Evolutionary conservation across 257 asterid species (phyloP), one percentile per base, ranked within the genome.

Genomic region (Solanum phureja): DNA sequence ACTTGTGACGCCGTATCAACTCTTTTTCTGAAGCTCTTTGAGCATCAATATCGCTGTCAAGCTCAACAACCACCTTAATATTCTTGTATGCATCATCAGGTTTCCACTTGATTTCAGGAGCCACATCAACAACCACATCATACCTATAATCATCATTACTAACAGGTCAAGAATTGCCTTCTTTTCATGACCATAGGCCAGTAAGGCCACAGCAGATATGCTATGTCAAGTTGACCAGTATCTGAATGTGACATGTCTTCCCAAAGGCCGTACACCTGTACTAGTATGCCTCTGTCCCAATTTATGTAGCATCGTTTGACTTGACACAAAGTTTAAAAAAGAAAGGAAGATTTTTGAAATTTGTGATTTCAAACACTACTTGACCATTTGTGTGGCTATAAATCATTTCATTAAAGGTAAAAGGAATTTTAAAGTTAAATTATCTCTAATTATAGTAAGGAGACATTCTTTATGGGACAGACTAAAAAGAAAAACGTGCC

Each of bases 11-110:
- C 38, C 95, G 95, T 68, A 86, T 89, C 42, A 97, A 38, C 90
- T 97, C 99, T 85, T 93, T 94, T 49, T 97, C 98, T 29, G 95
- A 89, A 52, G 97, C 98, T 87, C 87, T 91, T 87, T 94, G 94
- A 83, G 98, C 99, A 90, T 92, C 95, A 86, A 95, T 92, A 83
- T 97, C 99, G 86, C 92, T 94, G 89, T 95, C 99, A 89, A 97
- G 92, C 94, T 97, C 98, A 87, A 97, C 98, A 85, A 90, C 93
- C 79, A 97, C 91, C 92, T 97, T 97, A 90, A 95, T 88, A 90
- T 95, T 94, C 93, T 95, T 95, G 98, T 97, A 97, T 60, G 95
- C 98, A 72, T 94, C 92, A 76, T 97, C 98, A 52, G 98, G 98
- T 86, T 76, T 88, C 99, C 99, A 97, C 88, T 95, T 94, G 89